A percentile compares a stretch with the other conserved stretches of the same genome.
Conservation (phyloP, 805 yeast genomes). For the Pichia manshurica region DNA sequence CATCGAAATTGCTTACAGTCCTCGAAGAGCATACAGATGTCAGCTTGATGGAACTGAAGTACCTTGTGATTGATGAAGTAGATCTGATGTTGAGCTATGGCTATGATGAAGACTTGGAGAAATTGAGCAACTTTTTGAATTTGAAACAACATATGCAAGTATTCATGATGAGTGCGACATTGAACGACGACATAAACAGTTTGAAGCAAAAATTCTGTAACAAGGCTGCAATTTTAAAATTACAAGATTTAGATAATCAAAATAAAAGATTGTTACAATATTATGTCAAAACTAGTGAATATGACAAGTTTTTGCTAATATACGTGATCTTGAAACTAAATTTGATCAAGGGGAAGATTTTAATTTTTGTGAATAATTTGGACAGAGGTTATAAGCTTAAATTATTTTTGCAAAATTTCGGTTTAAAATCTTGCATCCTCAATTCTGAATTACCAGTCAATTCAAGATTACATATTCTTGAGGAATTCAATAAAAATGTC, state of each 20-base stretch:
- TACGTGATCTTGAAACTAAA: constrained; percentile 88
- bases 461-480: constrained; percentile 91
- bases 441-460: constrained; percentile 91
- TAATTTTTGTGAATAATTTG: constrained; percentile 86
- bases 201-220: constrained; percentile 76
- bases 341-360: constrained; percentile 83
- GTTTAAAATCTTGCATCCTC: constrained; percentile 79
- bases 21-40: constrained; percentile 43
- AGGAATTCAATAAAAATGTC: constrained; percentile 86
- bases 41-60: constrained; percentile 52
- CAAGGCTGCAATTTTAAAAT: constrained; percentile 71
- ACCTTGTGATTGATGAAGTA: constrained; percentile 89
- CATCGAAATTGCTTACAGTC: constrained; percentile 60
- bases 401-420: constrained; percentile 89
- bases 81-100: constrained; percentile 89
- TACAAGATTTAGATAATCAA: constrained; percentile 56
- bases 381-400: constrained; percentile 94
- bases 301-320: constrained; percentile 84
- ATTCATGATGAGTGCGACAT: constrained; percentile 93
- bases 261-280: constrained; percentile 70
- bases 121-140: constrained; percentile 59
- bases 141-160: constrained; percentile 74
- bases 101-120: constrained; percentile 74
- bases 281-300: constrained; percentile 79
- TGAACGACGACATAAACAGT: constrained; percentile 76